Evolutionary conservation across 1,284 basidiomycete species (phyloP).

Genomic region (Ganoderma meredithae): DNA sequence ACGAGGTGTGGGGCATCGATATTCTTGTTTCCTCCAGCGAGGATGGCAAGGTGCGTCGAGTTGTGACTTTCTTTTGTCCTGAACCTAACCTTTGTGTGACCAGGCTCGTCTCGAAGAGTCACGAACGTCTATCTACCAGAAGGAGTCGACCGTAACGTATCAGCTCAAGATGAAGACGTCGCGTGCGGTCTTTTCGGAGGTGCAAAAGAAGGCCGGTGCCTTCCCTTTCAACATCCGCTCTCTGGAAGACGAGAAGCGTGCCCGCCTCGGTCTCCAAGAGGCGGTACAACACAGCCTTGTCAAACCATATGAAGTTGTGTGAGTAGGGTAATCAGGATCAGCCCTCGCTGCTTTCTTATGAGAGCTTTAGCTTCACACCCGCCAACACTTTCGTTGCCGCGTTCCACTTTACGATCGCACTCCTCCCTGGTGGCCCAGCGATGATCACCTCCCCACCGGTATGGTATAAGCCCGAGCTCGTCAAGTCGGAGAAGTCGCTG

Average conservation of each 20-base stretch:
- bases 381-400: slow-evolving; percentile 85
- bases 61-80: background rate
- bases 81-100: background rate
- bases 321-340: slow-evolving; percentile 43
- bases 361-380: slow-evolving; percentile 73
- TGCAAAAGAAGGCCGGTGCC: slow-evolving; percentile 96
- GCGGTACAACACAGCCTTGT: slow-evolving; percentile 93
- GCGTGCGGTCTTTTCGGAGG: slow-evolving; percentile 93
- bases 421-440: slow-evolving; percentile 85
- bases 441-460: slow-evolving; percentile 87
- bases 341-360: slow-evolving; percentile 9
- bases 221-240: slow-evolving; percentile 98
- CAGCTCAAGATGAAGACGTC: slow-evolving; percentile 98
- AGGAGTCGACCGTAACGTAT: slow-evolving; percentile 88
- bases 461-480: slow-evolving; percentile 93
- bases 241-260: slow-evolving; percentile 95
- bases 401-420: slow-evolving; percentile 95
- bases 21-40: slow-evolving; percentile 89
- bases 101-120: slow-evolving; percentile 89
- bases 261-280: slow-evolving; percentile 95
- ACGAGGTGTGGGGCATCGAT: slow-evolving; percentile 97
- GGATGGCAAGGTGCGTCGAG: slow-evolving; percentile 78
- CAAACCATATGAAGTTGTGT: slow-evolving; percentile 92
- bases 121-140: slow-evolving; percentile 93
- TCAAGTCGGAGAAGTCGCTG: slow-evolving; percentile 90